Evolutionary conservation across 2,329 filamentous ascomycete genomes (phyloP).

Genomic region (Helicocarpus griseus): DNA sequence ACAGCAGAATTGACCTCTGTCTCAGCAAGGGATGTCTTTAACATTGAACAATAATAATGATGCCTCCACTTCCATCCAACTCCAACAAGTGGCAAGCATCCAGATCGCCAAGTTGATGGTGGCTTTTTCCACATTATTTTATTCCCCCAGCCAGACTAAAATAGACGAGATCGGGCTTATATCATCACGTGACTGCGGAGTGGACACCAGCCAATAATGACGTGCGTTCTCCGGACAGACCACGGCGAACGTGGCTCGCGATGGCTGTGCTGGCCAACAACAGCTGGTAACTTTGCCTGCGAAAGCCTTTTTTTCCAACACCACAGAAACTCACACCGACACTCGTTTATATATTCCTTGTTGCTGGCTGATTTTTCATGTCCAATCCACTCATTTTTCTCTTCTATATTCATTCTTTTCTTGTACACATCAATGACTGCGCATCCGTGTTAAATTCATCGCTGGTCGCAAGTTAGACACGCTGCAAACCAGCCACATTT

Average conservation of each 20-base stretch:
- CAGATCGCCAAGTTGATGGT: too few species aligned
- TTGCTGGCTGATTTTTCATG: background rate
- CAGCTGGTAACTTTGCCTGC: too few species aligned
- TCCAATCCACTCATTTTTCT: background rate
- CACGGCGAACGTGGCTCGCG: background rate
- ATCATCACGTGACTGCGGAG: background rate
- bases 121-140: too few species aligned
- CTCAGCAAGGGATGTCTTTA: too few species aligned
- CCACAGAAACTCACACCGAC: background rate
- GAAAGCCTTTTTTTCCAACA: background rate
- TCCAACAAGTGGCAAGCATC: too few species aligned
- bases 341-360: background rate
- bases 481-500: background rate
- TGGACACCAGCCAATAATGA: background rate
- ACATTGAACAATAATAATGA: too few species aligned
- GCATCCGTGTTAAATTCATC: background rate
- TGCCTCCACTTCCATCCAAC: too few species aligned
- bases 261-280: background rate
- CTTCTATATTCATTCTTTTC: too few species aligned
- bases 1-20: too few species aligned
- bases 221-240: background rate
- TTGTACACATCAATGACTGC: background rate
- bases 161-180: background rate
- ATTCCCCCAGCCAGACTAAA: too few species aligned
- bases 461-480: background rate